A percentile compares a stretch with the other conserved stretches of the same genome.
These are phyloP conservation scores for Fusarium caatingaense DNA, from an alignment of 2,329 filamentous ascomycete genomes.

Conservation along the genomic window DNA sequence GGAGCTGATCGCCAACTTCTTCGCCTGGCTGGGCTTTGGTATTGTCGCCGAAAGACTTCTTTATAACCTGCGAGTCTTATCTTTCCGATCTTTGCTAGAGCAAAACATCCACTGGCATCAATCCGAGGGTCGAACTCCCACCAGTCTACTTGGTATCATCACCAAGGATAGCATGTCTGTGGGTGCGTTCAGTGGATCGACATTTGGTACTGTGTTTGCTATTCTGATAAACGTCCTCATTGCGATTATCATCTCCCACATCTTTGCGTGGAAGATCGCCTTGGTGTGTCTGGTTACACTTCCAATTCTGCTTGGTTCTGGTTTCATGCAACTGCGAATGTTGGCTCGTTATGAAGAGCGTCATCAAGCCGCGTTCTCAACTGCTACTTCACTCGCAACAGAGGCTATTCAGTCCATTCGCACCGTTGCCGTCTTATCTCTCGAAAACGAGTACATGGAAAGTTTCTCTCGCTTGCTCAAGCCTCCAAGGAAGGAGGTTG, in stretches of 20 bases:
- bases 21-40: conserved; percentile 63
- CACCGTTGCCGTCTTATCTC: conserved; percentile 53
- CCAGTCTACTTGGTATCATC: conserved; percentile 73
- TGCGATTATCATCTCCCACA: conserved; percentile 74
- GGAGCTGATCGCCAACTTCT: conserved; percentile 64
- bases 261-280: conserved; percentile 80
- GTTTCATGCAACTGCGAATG: conserved; percentile 73
- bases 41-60: conserved; percentile 70
- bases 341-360: conserved; percentile 71
- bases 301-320: conserved; percentile 74
- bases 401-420: conserved; percentile 36
- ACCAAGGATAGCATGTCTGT: conserved; percentile 75
- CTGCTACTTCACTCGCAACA: conserved; percentile 35
- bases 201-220: conserved; percentile 75
- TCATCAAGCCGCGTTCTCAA: conserved; percentile 71
- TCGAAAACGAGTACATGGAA: conserved; percentile 62
- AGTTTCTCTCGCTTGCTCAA: conserved; percentile 64
- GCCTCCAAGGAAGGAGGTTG: conserved; percentile 65
- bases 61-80: conserved; percentile 68
- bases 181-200: conserved; percentile 74
- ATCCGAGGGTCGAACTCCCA: conserved; percentile 70
- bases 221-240: conserved; percentile 74
- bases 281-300: conserved; percentile 76
- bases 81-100: conserved; percentile 70
- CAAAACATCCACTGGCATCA: conserved; percentile 77